Evolutionary conservation across 2,329 filamentous ascomycete species (phyloP).

Genomic region (Aspergillus aculeatus): DNA sequence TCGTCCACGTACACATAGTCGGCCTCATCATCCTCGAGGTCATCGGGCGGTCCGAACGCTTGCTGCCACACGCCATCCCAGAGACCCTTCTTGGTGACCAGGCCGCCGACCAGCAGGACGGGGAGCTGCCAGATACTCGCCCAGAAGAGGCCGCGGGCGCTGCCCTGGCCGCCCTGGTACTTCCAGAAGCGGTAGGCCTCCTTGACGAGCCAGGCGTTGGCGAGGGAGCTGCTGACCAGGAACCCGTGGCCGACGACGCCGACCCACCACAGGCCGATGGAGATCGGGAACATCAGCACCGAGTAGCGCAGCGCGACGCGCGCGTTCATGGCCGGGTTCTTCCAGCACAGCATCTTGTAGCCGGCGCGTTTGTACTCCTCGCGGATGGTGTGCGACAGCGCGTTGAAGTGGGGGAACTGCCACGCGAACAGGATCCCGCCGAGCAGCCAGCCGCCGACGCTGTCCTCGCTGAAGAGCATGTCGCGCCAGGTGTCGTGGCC

Average conservation of each 20-base stretch:
- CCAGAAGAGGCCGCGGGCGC: conserved; percentile 86
- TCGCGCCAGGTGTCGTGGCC: conserved; percentile 74
- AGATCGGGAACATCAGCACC: conserved; percentile 81
- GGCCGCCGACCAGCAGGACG: conserved; percentile 80
- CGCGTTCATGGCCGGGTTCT: conserved; percentile 79
- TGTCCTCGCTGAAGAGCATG: conserved; percentile 68
- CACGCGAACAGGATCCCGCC: conserved; percentile 84
- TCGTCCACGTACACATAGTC: conserved; percentile 62
- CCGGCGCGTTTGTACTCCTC: conserved; percentile 78
- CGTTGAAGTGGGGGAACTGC: conserved; percentile 99
- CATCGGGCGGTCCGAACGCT: conserved; percentile 58
- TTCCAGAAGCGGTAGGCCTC: conserved; percentile 82
- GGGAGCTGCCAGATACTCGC: conserved; percentile 96
- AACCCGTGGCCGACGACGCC: conserved; percentile 86
- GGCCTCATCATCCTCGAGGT: conserved; percentile 53
- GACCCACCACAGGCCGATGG: conserved; percentile 71
- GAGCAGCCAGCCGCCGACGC: conserved; percentile 81
- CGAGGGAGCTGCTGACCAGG: conserved; percentile 71
- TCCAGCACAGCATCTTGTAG: conserved; percentile 76
- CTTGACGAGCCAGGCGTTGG: conserved; percentile 81
- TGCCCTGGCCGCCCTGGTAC: conserved; percentile 73
- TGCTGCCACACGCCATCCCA: conserved; percentile 79
- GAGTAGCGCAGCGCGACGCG: conserved; percentile 88
- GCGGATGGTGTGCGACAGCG: conserved; percentile 81
- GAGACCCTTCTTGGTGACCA: conserved; percentile 90